Percentiles rank a stretch among this genome's conserved stretches.
Evolutionary conservation across 1,284 basidiomycete genomes (phyloP).

Genomic region (Sanghuangporus weigelae): DNA sequence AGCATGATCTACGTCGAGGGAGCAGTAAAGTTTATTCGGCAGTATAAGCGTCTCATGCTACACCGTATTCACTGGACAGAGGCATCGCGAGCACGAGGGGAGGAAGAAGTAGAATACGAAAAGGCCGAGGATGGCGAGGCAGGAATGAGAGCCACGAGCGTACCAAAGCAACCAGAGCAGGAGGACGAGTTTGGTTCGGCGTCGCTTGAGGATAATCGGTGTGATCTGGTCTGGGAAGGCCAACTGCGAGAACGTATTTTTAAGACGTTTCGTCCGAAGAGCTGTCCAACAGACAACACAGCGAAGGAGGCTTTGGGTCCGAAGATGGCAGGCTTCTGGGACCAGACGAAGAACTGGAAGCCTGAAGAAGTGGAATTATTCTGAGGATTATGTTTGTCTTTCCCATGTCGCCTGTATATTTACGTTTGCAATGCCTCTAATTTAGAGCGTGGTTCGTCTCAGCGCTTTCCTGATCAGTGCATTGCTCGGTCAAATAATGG

Average conservation of each 20-base stretch:
- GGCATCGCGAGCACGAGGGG: constrained; percentile 73
- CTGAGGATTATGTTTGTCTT: constrained; percentile 24
- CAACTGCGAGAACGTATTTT: constrained; percentile 81
- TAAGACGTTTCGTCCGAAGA: constrained; percentile 76
- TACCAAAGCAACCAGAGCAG: constrained; percentile 27
- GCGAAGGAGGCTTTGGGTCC: constrained; percentile 84
- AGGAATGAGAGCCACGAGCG: constrained; percentile 20
- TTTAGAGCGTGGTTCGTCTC: too few species aligned
- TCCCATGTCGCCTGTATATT: neutral
- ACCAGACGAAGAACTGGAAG: constrained; percentile 86
- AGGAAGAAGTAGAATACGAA: constrained; percentile 62
- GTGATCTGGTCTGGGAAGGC: constrained; percentile 92
- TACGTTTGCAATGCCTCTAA: neutral
- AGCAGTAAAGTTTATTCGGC: constrained; percentile 77
- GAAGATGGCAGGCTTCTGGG: constrained; percentile 88
- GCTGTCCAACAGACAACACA: constrained; percentile 78
- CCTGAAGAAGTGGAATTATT: constrained; percentile 70
- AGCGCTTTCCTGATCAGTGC: too few species aligned
- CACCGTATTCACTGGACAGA: constrained; percentile 94
- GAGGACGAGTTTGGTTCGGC: constrained; percentile 28
- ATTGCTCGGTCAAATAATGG: too few species aligned
- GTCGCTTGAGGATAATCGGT: constrained; percentile 80
- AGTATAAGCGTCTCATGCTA: constrained; percentile 87
- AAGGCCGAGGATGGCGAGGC: constrained; percentile 44
- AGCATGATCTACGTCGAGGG: constrained; percentile 94